Evolutionary conservation across 1,284 basidiomycete species (phyloP), one percentile per base, ranked within the genome.

Genomic region (Malassezia arunalokei): DNA sequence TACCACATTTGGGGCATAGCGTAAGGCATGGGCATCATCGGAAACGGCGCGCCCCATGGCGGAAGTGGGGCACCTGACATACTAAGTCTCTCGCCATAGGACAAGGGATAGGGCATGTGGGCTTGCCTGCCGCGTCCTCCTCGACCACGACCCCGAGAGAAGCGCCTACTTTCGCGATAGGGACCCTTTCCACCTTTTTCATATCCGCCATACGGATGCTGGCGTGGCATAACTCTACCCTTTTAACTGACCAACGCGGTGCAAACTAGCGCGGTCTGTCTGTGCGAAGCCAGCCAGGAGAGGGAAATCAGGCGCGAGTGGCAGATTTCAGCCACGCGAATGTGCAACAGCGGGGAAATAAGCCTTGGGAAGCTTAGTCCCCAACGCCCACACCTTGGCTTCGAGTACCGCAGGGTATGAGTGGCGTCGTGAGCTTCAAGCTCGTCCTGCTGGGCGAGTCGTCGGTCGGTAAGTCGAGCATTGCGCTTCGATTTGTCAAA

Each of bases 401-500:
- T 24, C 20, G 20, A 24, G 20, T 4, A 24, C 20, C 20, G 20
- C 20, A 24, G 20, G 20, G 8, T 15, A 59, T 51, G 44, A 51
- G 48, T 45, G 48, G 54, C 37, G 51, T 52, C 17, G 44, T 44
- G 51, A 38, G 71, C 73, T 9, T 76, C 72, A 92, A 92, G 75
- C 84, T 92, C 62, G 88, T 92, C 53, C 80, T 92, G 37, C 81
- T 92, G 56, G 88, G 91, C 68, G 91, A 96, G 77, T 92, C 88
- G 41, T 90, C 92, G 41, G 91, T 96, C 40, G 91, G 91, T 54
- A 96, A 96, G 80, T 94, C 89, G 58, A 59, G 87, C 77, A 77
- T 96, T 55, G 92, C 96, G 49, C 77, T 96, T 60, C 81, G 90
- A 54, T 96, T 96, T 69, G 91, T 96, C 63, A 87, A 92, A 75